phyloP scores from a whole-genome alignment of 768 basidiomycete species.

The Boletellus emodensis region DNA sequence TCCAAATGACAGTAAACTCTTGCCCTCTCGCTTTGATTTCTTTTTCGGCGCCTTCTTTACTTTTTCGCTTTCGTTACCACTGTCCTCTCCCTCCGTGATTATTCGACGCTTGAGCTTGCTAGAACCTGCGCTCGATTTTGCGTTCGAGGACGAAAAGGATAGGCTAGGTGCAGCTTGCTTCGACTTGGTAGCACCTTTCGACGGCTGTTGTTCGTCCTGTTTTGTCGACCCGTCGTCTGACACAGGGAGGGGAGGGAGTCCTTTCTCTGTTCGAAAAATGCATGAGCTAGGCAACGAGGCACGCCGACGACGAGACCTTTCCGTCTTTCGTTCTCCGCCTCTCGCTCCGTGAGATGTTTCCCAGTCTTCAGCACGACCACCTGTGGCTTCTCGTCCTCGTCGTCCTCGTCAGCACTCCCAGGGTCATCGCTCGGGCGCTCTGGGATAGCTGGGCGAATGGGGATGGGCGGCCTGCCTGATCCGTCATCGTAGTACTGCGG shows the following conservation, averaged over 20 bases:
- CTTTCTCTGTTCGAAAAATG: constrained; percentile 47
- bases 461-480: constrained; percentile 70
- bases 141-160: constrained; percentile 39
- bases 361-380: constrained; percentile 86
- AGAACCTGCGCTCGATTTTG: constrained; percentile 19
- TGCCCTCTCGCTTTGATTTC: constrained; percentile 49
- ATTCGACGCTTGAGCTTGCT: constrained; percentile 36
- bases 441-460: constrained; percentile 67
- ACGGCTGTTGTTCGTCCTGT: constrained; percentile 27
- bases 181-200: constrained; percentile 19
- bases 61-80: constrained; percentile 18
- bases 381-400: constrained; percentile 78
- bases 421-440: constrained; percentile 62
- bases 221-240: constrained; percentile 24
- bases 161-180: constrained; percentile 25
- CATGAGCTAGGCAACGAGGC: not conserved
- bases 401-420: constrained; percentile 71
- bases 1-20: constrained; percentile 36
- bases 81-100: constrained; percentile 31
- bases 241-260: constrained; percentile 51
- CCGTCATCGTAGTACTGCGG: constrained; percentile 60
- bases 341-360: constrained; percentile 76
- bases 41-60: constrained; percentile 39
- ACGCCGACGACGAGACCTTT: constrained; percentile 47
- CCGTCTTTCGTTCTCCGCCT: constrained; percentile 74